Conservation (phyloP, 2,329 filamentous ascomycete species). For the Ustilaginoidea virens region DNA sequence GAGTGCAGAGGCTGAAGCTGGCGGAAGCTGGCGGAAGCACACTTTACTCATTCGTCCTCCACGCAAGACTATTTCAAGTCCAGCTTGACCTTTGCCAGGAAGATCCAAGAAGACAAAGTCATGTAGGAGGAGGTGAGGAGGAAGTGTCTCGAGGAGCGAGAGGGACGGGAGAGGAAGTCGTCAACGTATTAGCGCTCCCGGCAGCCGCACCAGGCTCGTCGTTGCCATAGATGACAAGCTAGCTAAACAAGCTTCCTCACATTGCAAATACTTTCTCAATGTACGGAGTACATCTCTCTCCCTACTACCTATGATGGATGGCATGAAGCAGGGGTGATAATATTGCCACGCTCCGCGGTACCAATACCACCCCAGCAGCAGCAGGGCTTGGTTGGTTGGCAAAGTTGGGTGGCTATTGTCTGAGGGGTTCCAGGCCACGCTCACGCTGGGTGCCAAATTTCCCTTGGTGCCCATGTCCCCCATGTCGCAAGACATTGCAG, state of each 20-base stretch:
- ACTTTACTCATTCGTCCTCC: constrained; percentile 1
- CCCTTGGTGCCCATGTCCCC: constrained; percentile 2
- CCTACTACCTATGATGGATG: constrained; percentile 4
- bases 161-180: background rate
- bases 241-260: too few species aligned
- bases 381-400: constrained; percentile 7
- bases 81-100: constrained; percentile 2
- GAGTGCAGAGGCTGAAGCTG: too few species aligned
- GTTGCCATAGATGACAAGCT: constrained; percentile 3
- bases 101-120: too few species aligned
- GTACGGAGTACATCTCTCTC: background rate
- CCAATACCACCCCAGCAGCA: constrained; percentile 7
- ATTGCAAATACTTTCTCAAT: too few species aligned
- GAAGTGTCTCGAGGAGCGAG: background rate
- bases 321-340: constrained; percentile 8
- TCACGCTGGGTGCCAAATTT: constrained; percentile 5
- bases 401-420: constrained; percentile 7
- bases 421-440: constrained; percentile 6
- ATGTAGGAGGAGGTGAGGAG: background rate
- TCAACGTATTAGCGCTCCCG: constrained; percentile 1
- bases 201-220: constrained; percentile 1
- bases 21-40: too few species aligned
- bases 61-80: constrained; percentile 3
- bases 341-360: constrained; percentile 8
- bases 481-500: constrained; percentile 3